Base-by-base conservation (phyloP, 176 grass and related monocot species). In the Pontederia paniculata region DNA sequence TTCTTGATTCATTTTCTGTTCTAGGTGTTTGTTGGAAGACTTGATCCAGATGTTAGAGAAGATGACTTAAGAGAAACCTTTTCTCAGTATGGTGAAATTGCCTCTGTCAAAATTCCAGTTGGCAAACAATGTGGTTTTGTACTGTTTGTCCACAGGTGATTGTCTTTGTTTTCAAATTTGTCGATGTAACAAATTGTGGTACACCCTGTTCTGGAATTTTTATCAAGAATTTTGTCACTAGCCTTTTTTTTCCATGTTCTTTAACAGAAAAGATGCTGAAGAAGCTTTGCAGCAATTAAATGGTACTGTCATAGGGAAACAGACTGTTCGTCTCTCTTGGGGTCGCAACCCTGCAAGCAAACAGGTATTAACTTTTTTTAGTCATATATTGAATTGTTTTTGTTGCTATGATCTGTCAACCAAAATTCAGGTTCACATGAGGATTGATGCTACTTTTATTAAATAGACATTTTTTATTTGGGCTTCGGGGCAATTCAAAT, bases 101-200 rank as follows among this genome's bases (percentile, higher is more conserved):
- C 67, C 50, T 12, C 74, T 76, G 84, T 71, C 21, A 88, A 59
- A 43, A 19, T 83, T 49, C 22, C 68, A 14, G 21, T 19, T 18
- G 76, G 80, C 28, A 88, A 88, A 44, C 14, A 12, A 44, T 83
- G 73, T 49, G 84, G 73, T 42, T 80, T 88, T 69, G 69, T 83
- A 43, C 54, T 60, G 65, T 88, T 80, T 75, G 44, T 50, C 0
- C 75, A 44, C 53, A 85, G 82, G 82, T 85, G 73, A 22, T 0
- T 10, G 67, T 66, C 45, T 48, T 60, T 19, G 16, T 42, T 18
- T 14, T 3, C 22, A 23, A 43, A 8, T 17, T 43, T 44, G 41
- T 18, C 17, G 17, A 16, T 44, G 57, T 9, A 47, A 7, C 12
- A 44, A 15, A 17, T 50, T 17, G 48, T 50, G n/a, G n/a, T n/a